Evolutionary conservation across 2,329 filamentous ascomycete genomes (phyloP).

Genomic region (Talaromyces amestolkiae): DNA sequence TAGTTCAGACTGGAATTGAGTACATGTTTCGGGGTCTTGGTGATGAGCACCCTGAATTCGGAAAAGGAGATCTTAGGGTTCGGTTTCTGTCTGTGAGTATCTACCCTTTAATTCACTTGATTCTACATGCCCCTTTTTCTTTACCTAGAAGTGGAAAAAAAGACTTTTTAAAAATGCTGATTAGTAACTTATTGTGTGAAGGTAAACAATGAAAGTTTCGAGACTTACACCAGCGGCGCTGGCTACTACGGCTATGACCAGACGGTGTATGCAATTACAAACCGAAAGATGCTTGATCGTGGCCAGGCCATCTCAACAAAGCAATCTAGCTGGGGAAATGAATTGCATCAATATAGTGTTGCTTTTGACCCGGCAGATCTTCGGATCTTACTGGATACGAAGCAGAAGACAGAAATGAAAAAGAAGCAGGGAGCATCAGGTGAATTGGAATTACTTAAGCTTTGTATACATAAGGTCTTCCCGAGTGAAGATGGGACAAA

Average conservation of each 20-base stretch:
- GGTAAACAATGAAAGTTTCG: neutral
- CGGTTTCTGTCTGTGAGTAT: constrained; percentile 21
- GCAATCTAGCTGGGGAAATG: neutral
- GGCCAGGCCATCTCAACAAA: neutral
- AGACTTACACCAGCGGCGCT: constrained; percentile 13
- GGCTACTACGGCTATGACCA: constrained; percentile 23
- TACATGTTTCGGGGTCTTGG: constrained; percentile 22
- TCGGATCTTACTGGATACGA: constrained; percentile 6
- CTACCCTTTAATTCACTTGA: neutral
- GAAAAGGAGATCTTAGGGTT: constrained; percentile 22
- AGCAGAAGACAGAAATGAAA: neutral
- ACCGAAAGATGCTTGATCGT: neutral
- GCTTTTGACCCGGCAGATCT: constrained; percentile 10
- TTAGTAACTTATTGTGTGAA: neutral
- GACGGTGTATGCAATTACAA: neutral
- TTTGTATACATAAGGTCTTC: neutral
- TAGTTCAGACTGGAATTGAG: constrained; percentile 20
- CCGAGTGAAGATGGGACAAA: neutral
- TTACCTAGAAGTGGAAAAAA: neutral
- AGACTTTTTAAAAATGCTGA: neutral
- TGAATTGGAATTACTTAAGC: constrained; percentile 9
- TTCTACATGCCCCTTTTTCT: neutral
- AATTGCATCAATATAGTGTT: neutral
- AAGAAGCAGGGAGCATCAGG: neutral
- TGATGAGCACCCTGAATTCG: constrained; percentile 21